Base-by-base conservation (phyloP, 768 basidiomycete species). In the Phylloporus arenicola region DNA sequence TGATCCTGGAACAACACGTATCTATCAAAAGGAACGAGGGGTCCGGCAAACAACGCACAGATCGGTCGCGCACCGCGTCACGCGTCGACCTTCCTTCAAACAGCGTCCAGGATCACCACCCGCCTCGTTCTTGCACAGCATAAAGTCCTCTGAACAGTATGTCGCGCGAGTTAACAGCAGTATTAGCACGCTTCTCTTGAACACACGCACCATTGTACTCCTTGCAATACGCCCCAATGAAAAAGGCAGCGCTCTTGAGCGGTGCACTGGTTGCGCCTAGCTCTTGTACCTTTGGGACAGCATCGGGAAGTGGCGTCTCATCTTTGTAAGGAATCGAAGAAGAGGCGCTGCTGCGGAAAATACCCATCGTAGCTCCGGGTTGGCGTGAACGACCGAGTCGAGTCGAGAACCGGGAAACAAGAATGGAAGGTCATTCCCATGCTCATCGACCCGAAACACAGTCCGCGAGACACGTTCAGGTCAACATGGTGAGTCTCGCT, bases 121-220 rank as follows among this genome's bases (percentile, higher is more conserved):
- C 63, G 80, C 86, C 75, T 97, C 94, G 20, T 82, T 75, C 74
- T 98, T 98, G 80, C 96, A 99, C 47, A 97, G 86, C 92, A 98
- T 95, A 62, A 91, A 92, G 73, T 92, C 88, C 79, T 92, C 89
- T 90, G 64, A 44, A 29, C 9, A 34, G 34, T n/a, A 38, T 20
- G 22, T 10, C 19, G 40, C 30, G 20, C 47, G 31, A 27, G 29
- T 37, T 19, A 16, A 25, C 46, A 44, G 20, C 0, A 54, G 34
- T 14, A 41, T 37, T n/a, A 66, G 54, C 33, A 50, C 24, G 40
- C 31, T 14, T 17, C 9, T 9, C 33, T n/a, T 20, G 19, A 12
- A n/a, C 7, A 20, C 20, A 72, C 87, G 46, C 53, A 97, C 95
- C 95, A 72, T 95, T 98, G 73, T 83, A 95, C 50, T 92, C 89